phyloP scores from a whole-genome alignment of 129 eudicot species.

The Artemisia tridentata region DNA sequence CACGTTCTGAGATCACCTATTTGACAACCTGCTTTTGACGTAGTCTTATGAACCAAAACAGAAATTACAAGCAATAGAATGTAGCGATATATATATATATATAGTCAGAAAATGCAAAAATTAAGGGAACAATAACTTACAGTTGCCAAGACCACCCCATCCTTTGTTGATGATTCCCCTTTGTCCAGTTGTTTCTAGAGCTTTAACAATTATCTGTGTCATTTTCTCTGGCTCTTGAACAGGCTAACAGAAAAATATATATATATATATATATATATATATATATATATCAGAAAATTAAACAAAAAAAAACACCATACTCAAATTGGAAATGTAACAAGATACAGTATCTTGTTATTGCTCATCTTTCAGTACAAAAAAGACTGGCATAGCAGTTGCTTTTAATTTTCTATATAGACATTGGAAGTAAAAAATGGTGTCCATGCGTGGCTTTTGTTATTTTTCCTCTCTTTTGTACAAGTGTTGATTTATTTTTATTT shows the following conservation, averaged over 20 bases:
- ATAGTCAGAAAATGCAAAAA: constrained; percentile 13
- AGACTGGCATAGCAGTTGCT: no score
- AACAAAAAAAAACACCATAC: neutral
- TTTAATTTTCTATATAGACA: no score
- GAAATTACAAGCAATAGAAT: neutral
- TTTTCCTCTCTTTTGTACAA: no score
- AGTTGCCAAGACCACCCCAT: constrained; percentile 98
- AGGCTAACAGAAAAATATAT: constrained; percentile 65
- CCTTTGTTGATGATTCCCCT: constrained; percentile 97
- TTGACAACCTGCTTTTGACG: neutral
- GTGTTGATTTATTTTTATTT: neutral
- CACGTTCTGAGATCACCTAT: neutral
- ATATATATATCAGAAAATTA: neutral
- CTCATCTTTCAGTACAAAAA: neutral
- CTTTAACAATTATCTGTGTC: constrained; percentile 91
- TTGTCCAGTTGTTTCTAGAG: constrained; percentile 82
- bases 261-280: no score
- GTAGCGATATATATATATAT: neutral
- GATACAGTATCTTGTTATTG: constrained; percentile 1
- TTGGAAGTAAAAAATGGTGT: no score
- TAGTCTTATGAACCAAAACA: neutral
- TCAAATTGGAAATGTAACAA: constrained; percentile 11
- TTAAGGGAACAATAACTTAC: constrained; percentile 51
- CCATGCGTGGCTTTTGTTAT: no score
- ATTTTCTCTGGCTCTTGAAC: constrained; percentile 93